Base-by-base conservation (phyloP, 305 asterid genomes). In the Andrographis paniculata region DNA sequence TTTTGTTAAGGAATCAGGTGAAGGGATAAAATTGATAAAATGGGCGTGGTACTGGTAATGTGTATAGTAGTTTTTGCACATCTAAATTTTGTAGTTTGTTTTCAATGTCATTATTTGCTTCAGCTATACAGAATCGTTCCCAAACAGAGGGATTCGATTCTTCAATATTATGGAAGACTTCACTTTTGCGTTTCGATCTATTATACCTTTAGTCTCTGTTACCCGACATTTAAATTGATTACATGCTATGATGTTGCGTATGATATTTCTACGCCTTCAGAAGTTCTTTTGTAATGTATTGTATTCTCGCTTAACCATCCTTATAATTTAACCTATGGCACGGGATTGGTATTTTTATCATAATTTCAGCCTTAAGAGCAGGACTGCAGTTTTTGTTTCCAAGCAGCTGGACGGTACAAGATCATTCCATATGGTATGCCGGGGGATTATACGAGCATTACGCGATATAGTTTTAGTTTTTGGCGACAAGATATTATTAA, bases 341-440 rank as follows among this genome's bases (percentile, higher is more conserved):
- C 45, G 60, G 71, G 59, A 61, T 36, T 69, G 58, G 56, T 53
- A 63, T 68, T 60, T 52, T 53, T 65, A 65, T 65, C 60, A 3
- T 21, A 42, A 66, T 74, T 80, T 77, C 83, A 80, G 80, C 70
- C 52, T 49, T 66, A 69, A 47, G 65, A 64, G 78, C 84, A 69
- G 73, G 78, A 60, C 56, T 67, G 78, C 73, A 66, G 63, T 80
- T 62, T 51, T 60, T n/a, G n/a, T n/a, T 40, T 71, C 71, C 64
- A 70, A 54, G 75, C 78, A 60, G 84, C 80, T 63, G 76, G 73
- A 56, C 59, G 66, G 38, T 63, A 68, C 65, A 71, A 14, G 57
- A 62, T 57, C 37, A 53, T 65, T 72, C 56, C 61, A 63, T 70
- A 80, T 80, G 84, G 78, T 75, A 77, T 70, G 84, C 42, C 54